These are phyloP conservation scores for Symmetrospora coprosmae DNA, from an alignment of 768 basidiomycete species.

Conservation along the genomic window DNA sequence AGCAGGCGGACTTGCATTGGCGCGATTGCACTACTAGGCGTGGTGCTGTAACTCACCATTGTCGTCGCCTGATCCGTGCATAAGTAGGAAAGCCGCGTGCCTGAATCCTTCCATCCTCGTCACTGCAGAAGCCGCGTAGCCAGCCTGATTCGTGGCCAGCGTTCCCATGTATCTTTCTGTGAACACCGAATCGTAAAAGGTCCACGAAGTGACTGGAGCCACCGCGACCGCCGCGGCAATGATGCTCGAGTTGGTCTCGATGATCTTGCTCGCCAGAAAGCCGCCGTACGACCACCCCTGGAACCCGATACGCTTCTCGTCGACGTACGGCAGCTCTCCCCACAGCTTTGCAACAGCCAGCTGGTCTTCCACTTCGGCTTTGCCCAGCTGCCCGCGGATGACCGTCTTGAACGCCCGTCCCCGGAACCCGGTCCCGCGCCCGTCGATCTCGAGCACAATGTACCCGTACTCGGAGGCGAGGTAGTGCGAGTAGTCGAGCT, in stretches of 20 bases:
- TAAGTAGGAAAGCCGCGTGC: constrained; percentile 63
- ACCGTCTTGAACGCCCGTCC: constrained; percentile 71
- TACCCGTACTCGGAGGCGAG: constrained; percentile 67
- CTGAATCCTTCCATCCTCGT: constrained; percentile 76
- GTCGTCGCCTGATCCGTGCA: constrained; percentile 89
- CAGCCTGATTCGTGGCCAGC: constrained; percentile 59
- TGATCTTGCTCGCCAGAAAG: constrained; percentile 84
- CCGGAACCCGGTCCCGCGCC: constrained; percentile 76
- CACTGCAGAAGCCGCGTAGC: constrained; percentile 82
- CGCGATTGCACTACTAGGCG: neutral
- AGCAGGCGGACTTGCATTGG: neutral
- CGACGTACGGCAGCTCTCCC: constrained; percentile 76
- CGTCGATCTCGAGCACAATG: constrained; percentile 75
- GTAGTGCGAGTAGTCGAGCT: constrained; percentile 73
- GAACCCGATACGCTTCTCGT: constrained; percentile 72
- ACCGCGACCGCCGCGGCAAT: constrained; percentile 84
- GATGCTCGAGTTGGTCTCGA: constrained; percentile 75
- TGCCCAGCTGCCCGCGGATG: constrained; percentile 76
- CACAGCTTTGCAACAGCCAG: constrained; percentile 76
- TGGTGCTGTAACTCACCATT: constrained; percentile 42
- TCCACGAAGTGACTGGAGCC: constrained; percentile 84
- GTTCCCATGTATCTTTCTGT: constrained; percentile 94
- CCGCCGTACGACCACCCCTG: constrained; percentile 69
- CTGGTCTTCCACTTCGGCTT: constrained; percentile 78
- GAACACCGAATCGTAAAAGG: constrained; percentile 63